Evolutionary conservation across 768 basidiomycete species (phyloP).

Genomic region (Agaricus bisporus): DNA sequence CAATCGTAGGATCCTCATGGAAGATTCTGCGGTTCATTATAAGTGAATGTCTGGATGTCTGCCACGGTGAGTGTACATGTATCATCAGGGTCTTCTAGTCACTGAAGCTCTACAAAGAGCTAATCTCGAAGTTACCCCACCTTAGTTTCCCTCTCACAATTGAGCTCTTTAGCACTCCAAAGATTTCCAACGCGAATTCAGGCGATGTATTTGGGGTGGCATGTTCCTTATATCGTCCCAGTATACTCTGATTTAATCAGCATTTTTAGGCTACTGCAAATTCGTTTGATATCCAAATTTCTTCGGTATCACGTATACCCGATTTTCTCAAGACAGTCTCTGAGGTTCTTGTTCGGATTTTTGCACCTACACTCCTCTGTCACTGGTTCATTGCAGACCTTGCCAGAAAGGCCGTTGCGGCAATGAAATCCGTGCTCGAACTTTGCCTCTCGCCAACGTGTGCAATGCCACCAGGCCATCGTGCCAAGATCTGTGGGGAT

Average conservation of each 20-base stretch:
- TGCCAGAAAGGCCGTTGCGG: slow-evolving; percentile 25
- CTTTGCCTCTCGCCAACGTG: slow-evolving; percentile 27
- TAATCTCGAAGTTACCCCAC: slow-evolving; percentile 26
- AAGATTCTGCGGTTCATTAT: slow-evolving; percentile 34
- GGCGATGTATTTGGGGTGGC: slow-evolving; percentile 28
- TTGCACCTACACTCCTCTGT: slow-evolving; percentile 36
- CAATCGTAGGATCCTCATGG: slow-evolving; percentile 31
- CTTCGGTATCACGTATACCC: slow-evolving; percentile 33
- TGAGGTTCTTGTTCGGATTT: slow-evolving; percentile 34
- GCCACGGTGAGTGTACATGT: slow-evolving; percentile 30
- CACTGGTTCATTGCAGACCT: slow-evolving; percentile 48
- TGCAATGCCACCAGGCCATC: background rate
- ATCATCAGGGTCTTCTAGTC: slow-evolving; percentile 3
- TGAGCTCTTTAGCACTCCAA: slow-evolving; percentile 33
- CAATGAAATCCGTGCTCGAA: slow-evolving; percentile 28
- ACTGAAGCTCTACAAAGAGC: slow-evolving; percentile 20
- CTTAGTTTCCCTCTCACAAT: slow-evolving; percentile 31
- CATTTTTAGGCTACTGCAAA: slow-evolving; percentile 20
- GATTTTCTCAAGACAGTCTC: slow-evolving; percentile 41
- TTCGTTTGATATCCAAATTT: slow-evolving; percentile 30
- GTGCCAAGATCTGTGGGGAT: background rate
- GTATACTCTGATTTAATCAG: background rate
- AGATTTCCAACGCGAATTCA: slow-evolving; percentile 23
- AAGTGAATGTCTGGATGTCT: slow-evolving; percentile 32
- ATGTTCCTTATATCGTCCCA: slow-evolving; percentile 8